phyloP scores from a whole-genome alignment of 1,284 basidiomycete species.

The Ustilago loliicola region DNA sequence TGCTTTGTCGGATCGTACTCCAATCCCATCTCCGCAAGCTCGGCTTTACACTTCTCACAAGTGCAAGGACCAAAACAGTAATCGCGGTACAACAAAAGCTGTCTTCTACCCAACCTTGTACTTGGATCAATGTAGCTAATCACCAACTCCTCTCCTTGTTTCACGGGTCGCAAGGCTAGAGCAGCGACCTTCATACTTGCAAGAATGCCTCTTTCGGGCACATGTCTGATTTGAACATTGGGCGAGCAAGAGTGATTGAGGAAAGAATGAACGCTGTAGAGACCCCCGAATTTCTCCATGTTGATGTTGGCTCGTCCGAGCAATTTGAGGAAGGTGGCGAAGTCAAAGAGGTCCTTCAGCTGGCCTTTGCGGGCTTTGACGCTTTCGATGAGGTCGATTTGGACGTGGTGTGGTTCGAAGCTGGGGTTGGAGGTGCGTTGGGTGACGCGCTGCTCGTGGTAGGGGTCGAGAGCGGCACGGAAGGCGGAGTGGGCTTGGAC shows the following conservation, averaged over 20 bases:
- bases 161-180: conserved; percentile 78
- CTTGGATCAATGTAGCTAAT: conserved; percentile 82
- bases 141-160: conserved; percentile 79
- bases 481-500: conserved; percentile 37
- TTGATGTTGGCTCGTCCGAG: conserved; percentile 88
- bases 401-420: conserved; percentile 76
- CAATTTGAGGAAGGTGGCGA: conserved; percentile 79
- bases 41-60: conserved; percentile 75
- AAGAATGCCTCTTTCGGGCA: conserved; percentile 75
- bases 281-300: conserved; percentile 85
- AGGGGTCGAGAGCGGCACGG: conserved; percentile 55
- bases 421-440: conserved; percentile 78
- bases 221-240: conserved; percentile 80
- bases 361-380: conserved; percentile 73
- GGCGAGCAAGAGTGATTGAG: conserved; percentile 86
- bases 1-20: conserved; percentile 25
- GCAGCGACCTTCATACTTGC: conserved; percentile 79
- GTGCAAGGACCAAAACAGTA: conserved; percentile 73
- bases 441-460: conserved; percentile 73
- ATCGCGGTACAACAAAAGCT: conserved; percentile 74
- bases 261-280: conserved; percentile 87
- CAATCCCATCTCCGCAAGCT: conserved; percentile 72
- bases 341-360: conserved; percentile 78
- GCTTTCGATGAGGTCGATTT: conserved; percentile 70
- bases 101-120: conserved; percentile 75